Percentiles rank a stretch among this genome's conserved stretches.
These are phyloP conservation scores for Apostasia ramifera DNA, from an alignment of 106 monocot genomes.

Conservation along the genomic window DNA sequence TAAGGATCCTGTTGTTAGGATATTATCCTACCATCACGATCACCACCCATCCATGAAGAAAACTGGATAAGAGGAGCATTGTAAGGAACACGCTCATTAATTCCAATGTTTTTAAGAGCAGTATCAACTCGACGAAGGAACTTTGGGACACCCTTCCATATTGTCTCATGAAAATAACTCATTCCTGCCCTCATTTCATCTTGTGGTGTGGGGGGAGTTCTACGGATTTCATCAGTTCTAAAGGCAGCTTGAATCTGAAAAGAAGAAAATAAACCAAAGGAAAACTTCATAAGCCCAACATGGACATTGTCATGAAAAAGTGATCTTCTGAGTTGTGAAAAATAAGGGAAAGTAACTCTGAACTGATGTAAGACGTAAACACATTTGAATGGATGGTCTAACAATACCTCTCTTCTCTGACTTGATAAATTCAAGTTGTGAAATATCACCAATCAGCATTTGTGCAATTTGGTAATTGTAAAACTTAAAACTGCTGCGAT, in stretches of 20 bases:
- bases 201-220: slow-evolving; percentile 93
- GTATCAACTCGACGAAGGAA: slow-evolving; percentile 94
- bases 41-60: slow-evolving; percentile 99
- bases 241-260: slow-evolving; percentile 98
- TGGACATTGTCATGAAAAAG: too few relatives aligned
- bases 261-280: not conserved
- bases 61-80: slow-evolving; percentile 99
- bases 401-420: too few relatives aligned
- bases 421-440: too few relatives aligned
- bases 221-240: slow-evolving; percentile 96
- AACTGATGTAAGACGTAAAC: too few relatives aligned
- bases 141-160: slow-evolving; percentile 99
- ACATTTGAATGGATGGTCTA: too few relatives aligned
- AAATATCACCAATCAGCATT: too few relatives aligned
- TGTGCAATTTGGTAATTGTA: too few relatives aligned
- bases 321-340: too few relatives aligned
- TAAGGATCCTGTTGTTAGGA: not conserved
- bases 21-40: slow-evolving; percentile 80
- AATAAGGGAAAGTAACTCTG: too few relatives aligned
- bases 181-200: slow-evolving; percentile 99
- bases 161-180: slow-evolving; percentile 99
- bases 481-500: too few relatives aligned
- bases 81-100: slow-evolving; percentile 89
- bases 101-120: slow-evolving; percentile 91
- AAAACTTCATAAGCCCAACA: not conserved